phyloP scores from a whole-genome alignment of 495 filamentous ascomycete species.

The Chlorociboria aeruginascens region DNA sequence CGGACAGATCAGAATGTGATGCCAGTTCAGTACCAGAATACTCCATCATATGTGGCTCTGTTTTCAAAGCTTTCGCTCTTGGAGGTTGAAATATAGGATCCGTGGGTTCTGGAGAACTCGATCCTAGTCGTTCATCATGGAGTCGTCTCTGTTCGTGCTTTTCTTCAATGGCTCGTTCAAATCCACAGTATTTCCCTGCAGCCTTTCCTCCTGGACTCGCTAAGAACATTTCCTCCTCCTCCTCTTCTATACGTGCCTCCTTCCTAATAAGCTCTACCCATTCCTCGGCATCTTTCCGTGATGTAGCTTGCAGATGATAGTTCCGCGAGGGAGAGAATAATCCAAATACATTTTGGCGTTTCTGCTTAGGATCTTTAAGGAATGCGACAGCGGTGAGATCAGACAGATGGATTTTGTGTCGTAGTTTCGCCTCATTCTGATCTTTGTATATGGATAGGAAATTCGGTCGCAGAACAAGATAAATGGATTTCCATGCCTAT shows the following conservation, averaged over 20 bases:
- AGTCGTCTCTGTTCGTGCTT: slow-evolving; percentile 18
- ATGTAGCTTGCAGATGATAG: slow-evolving; percentile 72
- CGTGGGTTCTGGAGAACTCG: slow-evolving; percentile 54
- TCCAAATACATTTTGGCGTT: slow-evolving; percentile 71
- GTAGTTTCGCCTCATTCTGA: slow-evolving; percentile 75
- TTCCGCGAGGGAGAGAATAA: slow-evolving; percentile 88
- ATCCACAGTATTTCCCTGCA: slow-evolving; percentile 9
- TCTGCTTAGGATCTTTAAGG: slow-evolving; percentile 77
- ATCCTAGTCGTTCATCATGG: slow-evolving; percentile 31
- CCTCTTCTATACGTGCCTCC: slow-evolving; percentile 73
- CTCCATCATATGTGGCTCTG: slow-evolving; percentile 36
- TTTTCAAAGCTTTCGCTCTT: slow-evolving; percentile 18
- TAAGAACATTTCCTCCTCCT: slow-evolving; percentile 68
- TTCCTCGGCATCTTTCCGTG: slow-evolving; percentile 62
- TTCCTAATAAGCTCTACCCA: slow-evolving; percentile 78
- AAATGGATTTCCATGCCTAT: slow-evolving; percentile 78
- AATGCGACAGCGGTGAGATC: slow-evolving; percentile 85
- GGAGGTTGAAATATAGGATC: slow-evolving; percentile 31
- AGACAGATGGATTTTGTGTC: slow-evolving; percentile 74
- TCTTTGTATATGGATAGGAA: slow-evolving; percentile 93
- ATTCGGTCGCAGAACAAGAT: slow-evolving; percentile 85
- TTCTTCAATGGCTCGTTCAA: slow-evolving; percentile 13
- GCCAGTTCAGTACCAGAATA: slow-evolving; percentile 84
- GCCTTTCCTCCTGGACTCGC: slow-evolving; percentile 37
- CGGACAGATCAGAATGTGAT: slow-evolving; percentile 85